phyloP scores from a whole-genome alignment of 23 red algal genomes.

The Gracilaria gracilis region DNA sequence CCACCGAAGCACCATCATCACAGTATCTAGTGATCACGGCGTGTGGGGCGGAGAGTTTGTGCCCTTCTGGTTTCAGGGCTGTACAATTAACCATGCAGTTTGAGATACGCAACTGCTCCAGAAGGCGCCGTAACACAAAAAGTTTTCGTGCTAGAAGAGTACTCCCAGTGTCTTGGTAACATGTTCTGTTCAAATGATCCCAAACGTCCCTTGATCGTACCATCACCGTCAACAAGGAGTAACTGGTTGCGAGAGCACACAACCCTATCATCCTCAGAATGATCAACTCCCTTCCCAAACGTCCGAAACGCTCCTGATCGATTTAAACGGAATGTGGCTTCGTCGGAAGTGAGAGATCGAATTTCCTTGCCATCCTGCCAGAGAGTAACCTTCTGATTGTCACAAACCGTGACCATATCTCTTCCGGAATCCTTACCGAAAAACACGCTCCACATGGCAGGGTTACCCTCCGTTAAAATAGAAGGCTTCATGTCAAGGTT shows the following conservation, averaged over 20 bases:
- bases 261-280: background rate
- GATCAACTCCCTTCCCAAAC: background rate
- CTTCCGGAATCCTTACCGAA: slow-evolving; percentile 2
- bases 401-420: background rate
- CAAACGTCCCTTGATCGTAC: background rate
- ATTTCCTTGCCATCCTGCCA: slow-evolving; percentile 10
- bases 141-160: background rate
- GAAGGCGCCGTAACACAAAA: background rate
- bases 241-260: background rate
- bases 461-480: background rate
- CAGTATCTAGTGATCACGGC: no score
- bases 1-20: no score
- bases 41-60: no score
- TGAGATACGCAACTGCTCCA: background rate
- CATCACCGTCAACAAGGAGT: background rate
- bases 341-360: background rate
- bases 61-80: no score
- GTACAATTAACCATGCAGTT: no score
- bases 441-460: slow-evolving; percentile 15
- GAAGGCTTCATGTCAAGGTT: background rate
- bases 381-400: background rate
- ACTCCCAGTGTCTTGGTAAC: slow-evolving; percentile 17
- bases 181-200: slow-evolving; percentile 15
- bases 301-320: background rate
- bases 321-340: background rate